phyloP scores from a whole-genome alignment of 371 early-diverging fungal species.

The Mucor lusitanicus region DNA sequence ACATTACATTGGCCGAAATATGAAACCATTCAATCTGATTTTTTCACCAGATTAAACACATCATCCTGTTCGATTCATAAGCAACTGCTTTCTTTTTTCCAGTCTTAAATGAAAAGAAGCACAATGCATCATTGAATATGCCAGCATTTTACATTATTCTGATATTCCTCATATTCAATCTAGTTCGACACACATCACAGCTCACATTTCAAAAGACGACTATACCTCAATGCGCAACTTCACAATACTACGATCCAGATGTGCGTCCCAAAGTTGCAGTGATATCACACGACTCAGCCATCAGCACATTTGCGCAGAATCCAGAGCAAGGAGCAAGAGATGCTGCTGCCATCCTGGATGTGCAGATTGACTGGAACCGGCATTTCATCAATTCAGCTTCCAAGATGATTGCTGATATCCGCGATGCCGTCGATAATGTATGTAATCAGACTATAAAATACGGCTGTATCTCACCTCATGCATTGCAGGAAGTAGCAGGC shows the following conservation, averaged over 20 bases:
- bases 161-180: background rate
- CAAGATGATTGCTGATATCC: constrained; percentile 41
- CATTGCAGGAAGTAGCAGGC: constrained; percentile 31
- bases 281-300: constrained; percentile 33
- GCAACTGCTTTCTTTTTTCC: background rate
- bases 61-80: background rate
- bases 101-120: background rate
- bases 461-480: background rate
- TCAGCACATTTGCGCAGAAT: constrained; percentile 30
- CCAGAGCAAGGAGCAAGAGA: constrained; percentile 42
- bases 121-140: background rate
- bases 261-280: constrained; percentile 22
- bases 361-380: constrained; percentile 37
- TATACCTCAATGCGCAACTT: background rate
- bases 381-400: constrained; percentile 24
- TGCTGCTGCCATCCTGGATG: constrained; percentile 37
- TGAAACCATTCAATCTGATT: background rate
- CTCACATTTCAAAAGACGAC: constrained; percentile 1
- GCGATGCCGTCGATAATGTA: constrained; percentile 27
- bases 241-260: constrained; percentile 5
- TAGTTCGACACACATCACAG: background rate
- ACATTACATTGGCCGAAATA: background rate
- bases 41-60: background rate
- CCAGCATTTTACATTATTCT: background rate
- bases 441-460: background rate